Evolutionary conservation across 192 early-diverging fungal genomes (phyloP).

Genomic region (Mortierella alpina): DNA sequence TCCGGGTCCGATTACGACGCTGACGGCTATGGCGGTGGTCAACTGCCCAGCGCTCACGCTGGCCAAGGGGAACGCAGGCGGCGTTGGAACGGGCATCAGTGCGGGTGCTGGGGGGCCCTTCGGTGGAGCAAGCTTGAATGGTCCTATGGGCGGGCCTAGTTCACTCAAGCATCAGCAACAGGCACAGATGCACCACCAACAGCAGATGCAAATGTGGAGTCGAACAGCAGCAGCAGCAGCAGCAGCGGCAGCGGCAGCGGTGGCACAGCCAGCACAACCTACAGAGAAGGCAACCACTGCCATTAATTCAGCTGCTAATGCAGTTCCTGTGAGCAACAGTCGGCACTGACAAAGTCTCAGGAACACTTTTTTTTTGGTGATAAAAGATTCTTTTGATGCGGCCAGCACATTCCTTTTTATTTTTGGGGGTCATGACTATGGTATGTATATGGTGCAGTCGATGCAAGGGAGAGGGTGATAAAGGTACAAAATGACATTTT

Average conservation of each 20-base stretch:
- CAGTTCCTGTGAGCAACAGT: no score
- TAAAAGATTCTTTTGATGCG: no score
- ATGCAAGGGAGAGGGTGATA: no score
- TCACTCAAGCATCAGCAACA: conserved; percentile 49
- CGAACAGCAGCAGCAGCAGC: background rate
- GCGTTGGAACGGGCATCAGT: conserved; percentile 29
- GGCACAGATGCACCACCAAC: conserved; percentile 53
- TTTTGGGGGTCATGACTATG: no score
- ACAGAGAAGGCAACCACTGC: background rate
- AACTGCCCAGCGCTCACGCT: conserved; percentile 38
- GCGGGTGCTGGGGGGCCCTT: conserved; percentile 47
- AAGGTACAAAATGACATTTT: no score
- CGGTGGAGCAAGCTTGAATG: conserved; percentile 36
- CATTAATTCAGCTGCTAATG: background rate
- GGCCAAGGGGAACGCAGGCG: conserved; percentile 35
- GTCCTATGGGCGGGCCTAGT: conserved; percentile 34
- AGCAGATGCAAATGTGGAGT: conserved; percentile 51
- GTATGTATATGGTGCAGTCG: no score
- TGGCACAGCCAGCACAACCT: background rate
- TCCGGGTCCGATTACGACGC: conserved; percentile 41
- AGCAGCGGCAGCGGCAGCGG: background rate
- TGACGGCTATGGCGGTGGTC: conserved; percentile 39
- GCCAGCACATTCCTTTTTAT: no score
- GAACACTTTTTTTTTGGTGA: no score
- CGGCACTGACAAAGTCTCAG: no score